Conservation (phyloP, 257 asterid species). For the Avicennia marina region DNA sequence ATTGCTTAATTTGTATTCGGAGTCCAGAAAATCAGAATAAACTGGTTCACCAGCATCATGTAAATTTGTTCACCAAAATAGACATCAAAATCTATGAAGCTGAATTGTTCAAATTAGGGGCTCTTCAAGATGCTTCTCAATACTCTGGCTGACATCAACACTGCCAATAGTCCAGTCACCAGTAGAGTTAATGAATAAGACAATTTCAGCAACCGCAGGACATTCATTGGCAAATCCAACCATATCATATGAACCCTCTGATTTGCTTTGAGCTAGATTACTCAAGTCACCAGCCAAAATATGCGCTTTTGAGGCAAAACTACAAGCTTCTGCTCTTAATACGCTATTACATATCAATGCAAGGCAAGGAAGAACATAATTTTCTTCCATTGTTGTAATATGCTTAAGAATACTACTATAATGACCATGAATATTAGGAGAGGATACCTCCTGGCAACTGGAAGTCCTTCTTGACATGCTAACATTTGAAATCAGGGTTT, state of each 20-base stretch:
- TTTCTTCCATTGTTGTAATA: conserved; percentile 62
- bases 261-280: conserved; percentile 28
- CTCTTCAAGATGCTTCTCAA: conserved; percentile 62
- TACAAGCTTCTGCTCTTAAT: conserved; percentile 38
- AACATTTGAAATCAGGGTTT: conserved; percentile 18
- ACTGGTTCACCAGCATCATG: conserved; percentile 17
- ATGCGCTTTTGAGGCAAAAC: conserved; percentile 36
- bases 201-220: conserved; percentile 20
- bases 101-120: conserved; percentile 40
- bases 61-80: conserved; percentile 19
- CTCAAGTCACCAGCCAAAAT: conserved; percentile 25
- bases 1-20: conserved; percentile 21
- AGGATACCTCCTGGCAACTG: conserved; percentile 35
- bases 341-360: conserved; percentile 51
- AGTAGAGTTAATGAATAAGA: conserved; percentile 18
- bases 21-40: conserved; percentile 21
- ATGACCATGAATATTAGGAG: conserved; percentile 29
- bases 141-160: conserved; percentile 46
- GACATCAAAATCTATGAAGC: conserved; percentile 20
- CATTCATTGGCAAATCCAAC: conserved; percentile 30
- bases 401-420: conserved; percentile 51
- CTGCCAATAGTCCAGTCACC: conserved; percentile 38
- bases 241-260: conserved; percentile 26
- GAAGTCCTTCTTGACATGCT: conserved; percentile 14
- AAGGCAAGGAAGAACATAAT: conserved; percentile 60